Percentiles rank a stretch among this genome's conserved stretches.
These are phyloP conservation scores for Phoenix roebelenii DNA, from an alignment of 176 grass and related monocot species.

Conservation along the genomic window DNA sequence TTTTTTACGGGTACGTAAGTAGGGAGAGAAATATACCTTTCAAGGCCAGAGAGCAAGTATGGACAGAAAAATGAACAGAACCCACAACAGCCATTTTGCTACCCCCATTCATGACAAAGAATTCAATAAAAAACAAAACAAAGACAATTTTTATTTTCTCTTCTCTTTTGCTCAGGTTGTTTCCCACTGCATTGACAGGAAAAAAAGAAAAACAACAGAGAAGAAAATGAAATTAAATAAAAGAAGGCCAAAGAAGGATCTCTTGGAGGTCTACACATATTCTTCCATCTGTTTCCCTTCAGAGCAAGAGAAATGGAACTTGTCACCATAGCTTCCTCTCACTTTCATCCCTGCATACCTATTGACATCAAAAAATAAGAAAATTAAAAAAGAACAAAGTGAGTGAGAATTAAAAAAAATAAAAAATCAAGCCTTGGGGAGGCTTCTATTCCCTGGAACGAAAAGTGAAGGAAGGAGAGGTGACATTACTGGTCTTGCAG, in stretches of 20 bases:
- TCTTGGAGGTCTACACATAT: conserved; percentile 32
- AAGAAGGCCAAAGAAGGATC: conserved; percentile 16
- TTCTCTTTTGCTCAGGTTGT: conserved; percentile 27
- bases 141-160: conserved; percentile 13
- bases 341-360: conserved; percentile 45
- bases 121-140: not conserved
- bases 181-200: conserved; percentile 68
- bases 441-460: not conserved
- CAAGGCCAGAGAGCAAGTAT: conserved; percentile 3
- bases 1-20: not conserved
- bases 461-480: not conserved
- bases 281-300: conserved; percentile 5
- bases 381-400: not conserved
- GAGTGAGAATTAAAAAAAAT: not conserved
- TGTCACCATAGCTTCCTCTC: conserved; percentile 45
- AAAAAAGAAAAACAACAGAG: not conserved
- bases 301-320: not conserved
- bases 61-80: conserved; percentile 5
- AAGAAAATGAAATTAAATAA: conserved; percentile 5
- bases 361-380: not conserved
- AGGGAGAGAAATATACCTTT: not conserved
- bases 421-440: not conserved
- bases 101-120: conserved; percentile 36
- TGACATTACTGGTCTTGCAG: conserved; percentile 42
- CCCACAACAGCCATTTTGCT: conserved; percentile 23